Base-by-base conservation (phyloP, 139 green algal genomes). In the Diplosphaera chodatii region DNA sequence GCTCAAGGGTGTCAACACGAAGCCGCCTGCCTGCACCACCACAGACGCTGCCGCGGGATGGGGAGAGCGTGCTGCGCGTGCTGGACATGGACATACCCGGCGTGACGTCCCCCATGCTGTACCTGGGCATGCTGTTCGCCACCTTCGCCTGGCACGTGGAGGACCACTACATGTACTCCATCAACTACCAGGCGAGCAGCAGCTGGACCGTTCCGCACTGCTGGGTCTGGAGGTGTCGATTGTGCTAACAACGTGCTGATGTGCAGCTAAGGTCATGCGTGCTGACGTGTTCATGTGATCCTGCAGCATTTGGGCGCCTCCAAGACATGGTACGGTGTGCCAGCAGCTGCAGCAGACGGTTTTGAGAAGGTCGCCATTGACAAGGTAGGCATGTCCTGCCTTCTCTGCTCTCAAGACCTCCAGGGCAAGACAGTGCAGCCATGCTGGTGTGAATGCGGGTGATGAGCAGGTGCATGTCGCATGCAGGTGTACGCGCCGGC, bases 81-180 rank as follows among this genome's bases (percentile, higher is more conserved):
- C 41, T 89, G 15, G 18, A 40, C 3, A 63, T 31, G 34, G 77
- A 84, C 29, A 73, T 86, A 31, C 78, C 86, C 27, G 91, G 91
- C 1, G 74, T 96, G 5, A 93, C 86, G 23, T 71, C 67, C 22
- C 91, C 92, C 59, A 94, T 94, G 89, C 78, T 97, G 73, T 97
- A 97, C 81, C 59, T 65, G 59, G 92, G 92, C 48, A 92, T 90
- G 83, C 80, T 96, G n/a, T 96, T 94, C 73, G 78, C 79, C 71
- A 89, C 84, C 31, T 97, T 97, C 73, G 86, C 78, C 23, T 97
- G 92, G 92, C 92, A 97, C 71, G 84, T 95, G n/a, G 92, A 97
- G 78, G 92, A 97, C 77, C 91, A 96, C 75, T 91, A 90, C 80
- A 79, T 96, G 32, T 84, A 86, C 71, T 84, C 71, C 55, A 76